These are phyloP conservation scores for Colletotrichum sp. DNA, from an alignment of 2,329 filamentous ascomycete genomes.

Conservation along the genomic window DNA sequence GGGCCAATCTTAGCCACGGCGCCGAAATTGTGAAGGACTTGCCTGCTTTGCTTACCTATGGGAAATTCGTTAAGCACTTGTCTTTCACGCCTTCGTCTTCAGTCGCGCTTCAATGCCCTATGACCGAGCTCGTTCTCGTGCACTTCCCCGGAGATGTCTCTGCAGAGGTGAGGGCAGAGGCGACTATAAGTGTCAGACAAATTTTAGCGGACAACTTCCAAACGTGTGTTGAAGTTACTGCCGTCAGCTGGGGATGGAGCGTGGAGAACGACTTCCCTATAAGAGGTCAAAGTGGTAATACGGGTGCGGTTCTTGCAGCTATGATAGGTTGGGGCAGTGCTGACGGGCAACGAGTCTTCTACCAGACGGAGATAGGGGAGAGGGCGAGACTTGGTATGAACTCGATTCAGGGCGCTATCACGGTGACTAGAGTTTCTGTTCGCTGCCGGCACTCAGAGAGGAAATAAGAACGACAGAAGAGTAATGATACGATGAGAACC, in stretches of 20 bases:
- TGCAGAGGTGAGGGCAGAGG: neutral
- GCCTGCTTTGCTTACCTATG: slow-evolving; percentile 20
- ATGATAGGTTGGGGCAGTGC: neutral
- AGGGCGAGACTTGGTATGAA: neutral
- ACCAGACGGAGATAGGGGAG: neutral
- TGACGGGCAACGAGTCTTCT: neutral
- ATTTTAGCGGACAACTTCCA: neutral
- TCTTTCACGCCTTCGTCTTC: slow-evolving; percentile 11
- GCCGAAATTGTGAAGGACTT: slow-evolving; percentile 23
- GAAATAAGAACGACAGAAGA: neutral
- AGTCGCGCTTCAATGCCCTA: slow-evolving; percentile 20
- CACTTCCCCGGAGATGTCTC: slow-evolving; percentile 18
- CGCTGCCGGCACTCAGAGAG: neutral
- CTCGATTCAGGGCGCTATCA: neutral
- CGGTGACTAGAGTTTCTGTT: neutral
- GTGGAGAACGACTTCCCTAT: slow-evolving; percentile 2
- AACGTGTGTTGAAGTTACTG: neutral
- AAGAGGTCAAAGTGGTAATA: neutral
- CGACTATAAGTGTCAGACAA: neutral
- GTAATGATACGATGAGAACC: neutral
- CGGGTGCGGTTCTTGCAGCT: neutral
- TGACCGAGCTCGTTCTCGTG: slow-evolving; percentile 19
- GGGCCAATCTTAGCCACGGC: slow-evolving; percentile 9
- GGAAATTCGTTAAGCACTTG: slow-evolving; percentile 26
- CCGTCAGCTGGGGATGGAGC: neutral